Conservation (phyloP, 1,284 basidiomycete genomes). For the Ceratobasidium sp. region DNA sequence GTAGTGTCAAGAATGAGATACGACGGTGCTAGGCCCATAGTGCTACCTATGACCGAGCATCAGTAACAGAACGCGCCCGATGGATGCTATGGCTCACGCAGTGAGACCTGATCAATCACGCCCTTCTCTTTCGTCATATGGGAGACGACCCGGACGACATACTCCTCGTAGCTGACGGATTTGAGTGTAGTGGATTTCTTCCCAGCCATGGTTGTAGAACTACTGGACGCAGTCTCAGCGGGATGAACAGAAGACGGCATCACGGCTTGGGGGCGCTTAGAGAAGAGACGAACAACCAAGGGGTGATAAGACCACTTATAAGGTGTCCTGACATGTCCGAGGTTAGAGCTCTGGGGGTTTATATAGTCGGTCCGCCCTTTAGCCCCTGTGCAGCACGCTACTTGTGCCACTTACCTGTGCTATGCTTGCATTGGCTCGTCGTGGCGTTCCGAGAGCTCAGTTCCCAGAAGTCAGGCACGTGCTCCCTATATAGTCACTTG, state of each 20-base stretch:
- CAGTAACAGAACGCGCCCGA: not conserved
- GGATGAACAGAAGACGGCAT: slow-evolving; percentile 46
- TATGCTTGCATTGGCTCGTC: not conserved
- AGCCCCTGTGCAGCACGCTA: not conserved
- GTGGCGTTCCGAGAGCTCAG: slow-evolving; percentile 21
- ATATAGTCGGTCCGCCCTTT: slow-evolving; percentile 1
- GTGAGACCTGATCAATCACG: slow-evolving; percentile 71
- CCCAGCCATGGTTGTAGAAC: slow-evolving; percentile 15
- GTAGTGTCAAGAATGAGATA: slow-evolving; percentile 80
- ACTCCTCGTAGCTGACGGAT: slow-evolving; percentile 69
- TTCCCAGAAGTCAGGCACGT: slow-evolving; percentile 9
- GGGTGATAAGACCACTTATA: slow-evolving; percentile 28
- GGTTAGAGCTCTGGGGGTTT: not conserved
- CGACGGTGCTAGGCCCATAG: slow-evolving; percentile 75
- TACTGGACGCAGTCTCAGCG: slow-evolving; percentile 51
- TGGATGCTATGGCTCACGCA: slow-evolving; percentile 67
- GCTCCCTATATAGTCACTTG: not conserved
- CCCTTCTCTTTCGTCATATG: slow-evolving; percentile 65
- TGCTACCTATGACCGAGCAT: slow-evolving; percentile 22
- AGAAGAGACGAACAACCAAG: slow-evolving; percentile 12
- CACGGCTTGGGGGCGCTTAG: slow-evolving; percentile 17
- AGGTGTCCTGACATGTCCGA: slow-evolving; percentile 12
- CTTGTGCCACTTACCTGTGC: slow-evolving; percentile 18
- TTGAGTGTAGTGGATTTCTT: slow-evolving; percentile 51
- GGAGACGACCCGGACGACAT: slow-evolving; percentile 70